Conservation (phyloP, 1,139 yeast genomes). For the Yamadazyma spencermartinsiae region DNA sequence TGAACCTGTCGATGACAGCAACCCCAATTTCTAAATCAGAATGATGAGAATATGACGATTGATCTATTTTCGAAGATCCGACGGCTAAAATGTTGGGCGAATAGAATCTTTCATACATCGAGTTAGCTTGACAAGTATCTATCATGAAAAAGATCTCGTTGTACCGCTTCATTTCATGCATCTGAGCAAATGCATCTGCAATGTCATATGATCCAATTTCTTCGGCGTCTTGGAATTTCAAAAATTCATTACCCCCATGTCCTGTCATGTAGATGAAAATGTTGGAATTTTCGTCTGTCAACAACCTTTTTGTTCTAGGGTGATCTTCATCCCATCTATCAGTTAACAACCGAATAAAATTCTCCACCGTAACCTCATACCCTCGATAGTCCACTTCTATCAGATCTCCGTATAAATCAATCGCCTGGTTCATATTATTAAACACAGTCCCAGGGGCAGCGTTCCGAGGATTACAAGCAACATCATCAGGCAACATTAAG, state of each 20-base stretch:
- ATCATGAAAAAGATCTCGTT: constrained; percentile 96
- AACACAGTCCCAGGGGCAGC: constrained; percentile 96
- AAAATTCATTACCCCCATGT: constrained; percentile 96
- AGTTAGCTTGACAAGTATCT: constrained; percentile 98
- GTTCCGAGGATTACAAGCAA: constrained; percentile 95
- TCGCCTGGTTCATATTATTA: constrained; percentile 90
- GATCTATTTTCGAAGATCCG: constrained; percentile 88
- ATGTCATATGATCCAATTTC: constrained; percentile 94
- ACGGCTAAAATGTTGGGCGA: constrained; percentile 92
- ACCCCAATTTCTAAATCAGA: constrained; percentile 96
- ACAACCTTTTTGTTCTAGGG: constrained; percentile 84
- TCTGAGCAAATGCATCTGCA: constrained; percentile 96
- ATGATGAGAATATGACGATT: constrained; percentile 92
- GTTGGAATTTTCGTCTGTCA: constrained; percentile 92
- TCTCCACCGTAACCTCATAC: constrained; percentile 96
- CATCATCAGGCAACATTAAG: constrained; percentile 93
- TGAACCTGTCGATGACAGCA: constrained; percentile 94
- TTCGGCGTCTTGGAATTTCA: constrained; percentile 97
- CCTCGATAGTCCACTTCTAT: constrained; percentile 97
- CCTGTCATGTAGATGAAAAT: constrained; percentile 96
- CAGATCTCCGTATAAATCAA: constrained; percentile 90
- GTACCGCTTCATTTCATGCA: constrained; percentile 93
- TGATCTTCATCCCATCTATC: constrained; percentile 95
- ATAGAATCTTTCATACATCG: constrained; percentile 91
- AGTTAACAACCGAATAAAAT: constrained; percentile 82